Evolutionary conservation across 352 stramenopile species (phyloP), one percentile per base, ranked within the genome.

Genomic region (Globisporangium canariense): DNA sequence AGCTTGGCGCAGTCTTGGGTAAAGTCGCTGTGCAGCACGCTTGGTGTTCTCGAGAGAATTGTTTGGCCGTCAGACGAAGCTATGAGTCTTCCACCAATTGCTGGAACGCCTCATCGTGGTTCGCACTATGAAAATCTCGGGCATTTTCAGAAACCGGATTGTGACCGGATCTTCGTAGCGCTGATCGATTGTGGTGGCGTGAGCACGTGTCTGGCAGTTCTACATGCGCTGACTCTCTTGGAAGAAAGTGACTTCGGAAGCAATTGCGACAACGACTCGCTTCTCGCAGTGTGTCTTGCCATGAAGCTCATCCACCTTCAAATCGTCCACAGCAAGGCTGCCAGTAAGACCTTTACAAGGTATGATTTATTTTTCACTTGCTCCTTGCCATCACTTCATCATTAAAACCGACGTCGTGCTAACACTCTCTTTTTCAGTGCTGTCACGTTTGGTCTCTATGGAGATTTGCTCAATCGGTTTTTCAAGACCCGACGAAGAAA

Each of bases 151-250:
- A 32, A 45, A 47, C 3, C 38, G 16, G 67, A 73, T 57, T 58
- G 62, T 20, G 68, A 81, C 41, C 74, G 65, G 50, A 10, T 87
- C 30, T 36, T 81, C 5, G 22, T 59, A 9, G 73, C 74, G 25
- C 34, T 87, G 40, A 36, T 81, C 36, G 77, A 83, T 60, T 82
- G 79, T 56, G 77, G 69, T 55, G 67, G 62, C 6, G 57, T 85
- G 28, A 70, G 69, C 53, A 77, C 77, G 7, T 72, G 75, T 43
- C 62, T 88, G 18, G 74, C 75, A 20, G 59, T 83, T n/a, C 60
- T 84, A n/a, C 78, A 65, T 58, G 64, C 68, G 1, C 61, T 86
- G 13, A 16, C 46, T 4, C 59, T 67, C 9, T 40, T 14, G 3
- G 16, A 20, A 13, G 14, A 11, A 16, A 58, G 28, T 45, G n/a